Evolutionary conservation across 306 rosid genomes (phyloP).

Genomic region (Clitoria ternatea): DNA sequence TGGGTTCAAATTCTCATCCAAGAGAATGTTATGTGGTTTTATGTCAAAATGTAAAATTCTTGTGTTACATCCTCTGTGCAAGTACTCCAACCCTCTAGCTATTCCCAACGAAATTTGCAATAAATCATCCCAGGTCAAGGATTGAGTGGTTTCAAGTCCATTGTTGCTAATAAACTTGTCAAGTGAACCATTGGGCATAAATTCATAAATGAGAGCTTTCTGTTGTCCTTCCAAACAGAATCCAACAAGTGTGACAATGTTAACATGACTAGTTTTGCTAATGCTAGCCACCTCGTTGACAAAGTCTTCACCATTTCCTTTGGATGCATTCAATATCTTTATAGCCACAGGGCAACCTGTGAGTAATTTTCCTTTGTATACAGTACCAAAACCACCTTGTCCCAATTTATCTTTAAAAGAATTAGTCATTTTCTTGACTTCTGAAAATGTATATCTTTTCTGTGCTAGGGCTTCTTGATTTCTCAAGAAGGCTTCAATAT

Average conservation of each 20-base stretch:
- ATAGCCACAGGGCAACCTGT: constrained; percentile 28
- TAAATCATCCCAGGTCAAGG: background rate
- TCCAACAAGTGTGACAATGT: constrained; percentile 26
- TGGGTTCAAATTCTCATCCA: constrained; percentile 22
- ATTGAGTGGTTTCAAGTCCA: background rate
- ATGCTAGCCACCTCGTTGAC: constrained; percentile 46
- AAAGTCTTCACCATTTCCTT: constrained; percentile 36
- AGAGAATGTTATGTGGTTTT: constrained; percentile 33
- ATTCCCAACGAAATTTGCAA: constrained; percentile 16
- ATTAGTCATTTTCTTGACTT: constrained; percentile 31
- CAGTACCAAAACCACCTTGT: constrained; percentile 37
- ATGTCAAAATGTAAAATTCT: constrained; percentile 33
- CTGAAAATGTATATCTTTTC: constrained; percentile 24
- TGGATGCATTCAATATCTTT: constrained; percentile 34
- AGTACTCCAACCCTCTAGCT: constrained; percentile 29
- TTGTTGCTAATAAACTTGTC: constrained; percentile 2
- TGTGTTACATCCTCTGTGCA: constrained; percentile 31
- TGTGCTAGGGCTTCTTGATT: constrained; percentile 2
- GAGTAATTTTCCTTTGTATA: constrained; percentile 27
- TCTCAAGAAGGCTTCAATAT: constrained; percentile 27
- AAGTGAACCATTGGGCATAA: constrained; percentile 29
- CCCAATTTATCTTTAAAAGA: constrained; percentile 32
- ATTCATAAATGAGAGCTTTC: constrained; percentile 33
- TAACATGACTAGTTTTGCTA: constrained; percentile 31
- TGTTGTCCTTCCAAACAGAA: constrained; percentile 18